Evolutionary conservation across 2,329 filamentous ascomycete species (phyloP).

Genomic region (Pseudogymnoascus sp.): DNA sequence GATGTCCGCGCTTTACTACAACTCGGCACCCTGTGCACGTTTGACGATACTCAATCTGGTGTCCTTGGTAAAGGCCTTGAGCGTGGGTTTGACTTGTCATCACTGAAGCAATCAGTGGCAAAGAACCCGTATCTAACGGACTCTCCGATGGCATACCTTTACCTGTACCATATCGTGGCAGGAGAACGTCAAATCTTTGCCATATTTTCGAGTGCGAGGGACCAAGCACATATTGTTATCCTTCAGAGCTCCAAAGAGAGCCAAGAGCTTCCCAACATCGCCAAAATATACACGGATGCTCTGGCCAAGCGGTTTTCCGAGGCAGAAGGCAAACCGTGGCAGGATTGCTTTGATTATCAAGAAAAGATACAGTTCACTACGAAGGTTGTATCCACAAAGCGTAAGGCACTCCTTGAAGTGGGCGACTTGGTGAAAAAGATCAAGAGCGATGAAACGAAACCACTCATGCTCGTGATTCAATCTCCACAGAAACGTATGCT

Average conservation of each 20-base stretch:
- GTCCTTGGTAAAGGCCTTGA: constrained; percentile 89
- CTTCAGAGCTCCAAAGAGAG: constrained; percentile 71
- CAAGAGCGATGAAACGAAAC: constrained; percentile 71
- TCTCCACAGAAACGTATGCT: constrained; percentile 76
- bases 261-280: constrained; percentile 82
- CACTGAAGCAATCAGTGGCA: constrained; percentile 58
- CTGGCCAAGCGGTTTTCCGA: constrained; percentile 58
- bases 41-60: constrained; percentile 82
- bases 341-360: constrained; percentile 79
- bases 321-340: constrained; percentile 61
- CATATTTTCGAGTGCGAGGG: constrained; percentile 74
- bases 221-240: constrained; percentile 80
- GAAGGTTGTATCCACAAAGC: constrained; percentile 77
- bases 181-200: constrained; percentile 91
- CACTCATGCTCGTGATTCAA: constrained; percentile 80
- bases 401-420: constrained; percentile 83
- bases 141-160: constrained; percentile 72
- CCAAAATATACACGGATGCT: constrained; percentile 77
- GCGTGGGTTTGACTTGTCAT: constrained; percentile 79
- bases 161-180: constrained; percentile 84
- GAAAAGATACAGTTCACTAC: constrained; percentile 78
- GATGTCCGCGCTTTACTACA: constrained; percentile 81
- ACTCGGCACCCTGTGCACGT: constrained; percentile 83
- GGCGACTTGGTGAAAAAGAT: constrained; percentile 84
- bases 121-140: constrained; percentile 70